Percentiles rank a stretch among this genome's conserved stretches.
phyloP scores from a whole-genome alignment of 2,329 filamentous ascomycete species.

The Fusarium sp. region DNA sequence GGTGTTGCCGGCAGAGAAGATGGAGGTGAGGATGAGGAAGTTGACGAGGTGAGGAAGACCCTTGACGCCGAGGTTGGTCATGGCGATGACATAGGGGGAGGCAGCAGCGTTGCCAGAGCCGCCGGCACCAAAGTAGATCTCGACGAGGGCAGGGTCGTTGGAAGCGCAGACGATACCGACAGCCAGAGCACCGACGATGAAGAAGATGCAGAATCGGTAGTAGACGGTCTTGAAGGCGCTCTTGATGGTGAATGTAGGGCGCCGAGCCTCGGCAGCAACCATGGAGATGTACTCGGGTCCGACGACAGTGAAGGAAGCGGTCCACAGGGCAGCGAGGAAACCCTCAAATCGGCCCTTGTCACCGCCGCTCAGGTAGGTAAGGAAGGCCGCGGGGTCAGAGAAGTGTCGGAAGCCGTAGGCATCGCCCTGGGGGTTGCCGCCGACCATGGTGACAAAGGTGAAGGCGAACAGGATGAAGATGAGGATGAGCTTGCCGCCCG shows the following conservation, averaged over 20 bases:
- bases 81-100: slow-evolving; percentile 52
- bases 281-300: slow-evolving; percentile 70
- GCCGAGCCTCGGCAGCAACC: slow-evolving; percentile 71
- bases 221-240: slow-evolving; percentile 60
- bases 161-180: slow-evolving; percentile 66
- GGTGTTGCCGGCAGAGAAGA: slow-evolving; percentile 44
- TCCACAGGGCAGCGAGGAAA: slow-evolving; percentile 70
- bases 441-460: slow-evolving; percentile 67
- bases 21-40: slow-evolving; percentile 55
- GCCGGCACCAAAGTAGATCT: slow-evolving; percentile 56
- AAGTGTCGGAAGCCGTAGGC: slow-evolving; percentile 73
- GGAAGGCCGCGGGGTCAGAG: slow-evolving; percentile 63
- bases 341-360: slow-evolving; percentile 71
- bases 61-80: slow-evolving; percentile 61
- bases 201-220: slow-evolving; percentile 53
- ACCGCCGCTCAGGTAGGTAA: slow-evolving; percentile 65
- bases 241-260: slow-evolving; percentile 67
- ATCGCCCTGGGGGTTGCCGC: slow-evolving; percentile 65
- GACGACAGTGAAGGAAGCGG: slow-evolving; percentile 66
- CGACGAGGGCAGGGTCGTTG: slow-evolving; percentile 65
- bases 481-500: slow-evolving; percentile 53
- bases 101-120: slow-evolving; percentile 57
- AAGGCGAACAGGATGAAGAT: slow-evolving; percentile 62
- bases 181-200: slow-evolving; percentile 56
- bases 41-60: slow-evolving; percentile 66